A percentile compares a stretch with the other conserved stretches of the same genome.
Evolutionary conservation across 176 grass and related monocot genomes (phyloP).

Genomic region (Phragmites australis): DNA sequence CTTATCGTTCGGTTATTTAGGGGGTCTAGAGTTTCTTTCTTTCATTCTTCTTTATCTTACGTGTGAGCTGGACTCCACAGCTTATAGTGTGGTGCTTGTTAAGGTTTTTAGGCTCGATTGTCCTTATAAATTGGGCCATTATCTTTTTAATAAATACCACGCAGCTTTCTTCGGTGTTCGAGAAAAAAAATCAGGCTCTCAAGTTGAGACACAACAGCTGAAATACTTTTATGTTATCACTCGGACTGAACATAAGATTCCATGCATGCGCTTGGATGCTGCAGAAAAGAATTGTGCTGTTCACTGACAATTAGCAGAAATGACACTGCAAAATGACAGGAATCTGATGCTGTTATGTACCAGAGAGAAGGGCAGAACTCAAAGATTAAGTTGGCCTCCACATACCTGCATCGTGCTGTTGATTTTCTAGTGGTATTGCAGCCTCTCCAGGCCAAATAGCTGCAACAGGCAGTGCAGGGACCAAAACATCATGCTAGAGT

Average conservation of each 20-base stretch:
- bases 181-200: neutral
- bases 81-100: too few relatives aligned
- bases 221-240: neutral
- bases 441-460: neutral
- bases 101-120: too few relatives aligned
- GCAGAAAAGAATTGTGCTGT: neutral
- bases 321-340: neutral
- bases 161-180: too few relatives aligned
- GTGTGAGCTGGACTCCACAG: too few relatives aligned
- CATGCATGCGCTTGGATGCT: slow-evolving; percentile 20
- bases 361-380: neutral
- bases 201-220: neutral
- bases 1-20: too few relatives aligned
- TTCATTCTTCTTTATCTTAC: too few relatives aligned
- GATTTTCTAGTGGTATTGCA: neutral
- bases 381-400: neutral
- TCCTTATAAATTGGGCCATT: too few relatives aligned
- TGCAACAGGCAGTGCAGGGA: neutral
- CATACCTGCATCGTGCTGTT: neutral
- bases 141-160: too few relatives aligned
- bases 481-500: neutral
- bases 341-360: neutral
- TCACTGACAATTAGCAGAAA: neutral
- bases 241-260: slow-evolving; percentile 24
- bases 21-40: too few relatives aligned